Conservation (phyloP, 805 yeast genomes). For the Kodamaea laetipori region DNA sequence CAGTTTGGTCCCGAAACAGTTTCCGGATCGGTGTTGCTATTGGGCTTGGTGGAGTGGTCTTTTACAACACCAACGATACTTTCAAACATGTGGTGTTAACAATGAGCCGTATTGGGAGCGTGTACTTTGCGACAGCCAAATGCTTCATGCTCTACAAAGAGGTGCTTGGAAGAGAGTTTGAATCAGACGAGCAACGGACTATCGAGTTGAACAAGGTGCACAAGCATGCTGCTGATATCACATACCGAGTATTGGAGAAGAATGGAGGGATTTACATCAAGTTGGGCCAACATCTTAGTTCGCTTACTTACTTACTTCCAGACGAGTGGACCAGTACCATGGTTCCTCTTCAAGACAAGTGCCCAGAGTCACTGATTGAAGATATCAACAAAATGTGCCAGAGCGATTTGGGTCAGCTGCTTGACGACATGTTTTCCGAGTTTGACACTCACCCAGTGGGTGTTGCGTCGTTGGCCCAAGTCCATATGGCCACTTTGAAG, state of each 20-base stretch:
- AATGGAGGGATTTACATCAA: slow-evolving; percentile 95
- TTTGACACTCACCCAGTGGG: slow-evolving; percentile 83
- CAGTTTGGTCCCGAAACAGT: background rate
- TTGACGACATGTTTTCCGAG: slow-evolving; percentile 65
- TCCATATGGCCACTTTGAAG: slow-evolving; percentile 71
- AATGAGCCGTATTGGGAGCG: slow-evolving; percentile 59
- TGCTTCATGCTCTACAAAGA: slow-evolving; percentile 74
- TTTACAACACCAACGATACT: slow-evolving; percentile 41
- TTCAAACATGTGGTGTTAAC: slow-evolving; percentile 38
- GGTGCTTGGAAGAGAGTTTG: slow-evolving; percentile 50
- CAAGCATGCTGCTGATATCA: slow-evolving; percentile 70
- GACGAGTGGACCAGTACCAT: slow-evolving; percentile 94
- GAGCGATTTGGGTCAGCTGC: slow-evolving; percentile 60
- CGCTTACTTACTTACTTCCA: slow-evolving; percentile 89
- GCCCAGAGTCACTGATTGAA: slow-evolving; percentile 76
- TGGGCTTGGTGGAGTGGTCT: slow-evolving; percentile 29
- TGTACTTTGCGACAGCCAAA: slow-evolving; percentile 64
- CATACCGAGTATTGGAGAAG: slow-evolving; percentile 73
- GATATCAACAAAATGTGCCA: slow-evolving; percentile 69
- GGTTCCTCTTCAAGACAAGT: slow-evolving; percentile 87
- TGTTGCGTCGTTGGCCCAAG: slow-evolving; percentile 95
- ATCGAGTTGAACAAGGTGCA: slow-evolving; percentile 69
- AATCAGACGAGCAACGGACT: slow-evolving; percentile 44
- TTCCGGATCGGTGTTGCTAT: slow-evolving; percentile 20
- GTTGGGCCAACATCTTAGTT: slow-evolving; percentile 91